Evolutionary conservation across 2,329 filamentous ascomycete genomes (phyloP).

Genomic region (Aspergillus brunneoviolaceus): DNA sequence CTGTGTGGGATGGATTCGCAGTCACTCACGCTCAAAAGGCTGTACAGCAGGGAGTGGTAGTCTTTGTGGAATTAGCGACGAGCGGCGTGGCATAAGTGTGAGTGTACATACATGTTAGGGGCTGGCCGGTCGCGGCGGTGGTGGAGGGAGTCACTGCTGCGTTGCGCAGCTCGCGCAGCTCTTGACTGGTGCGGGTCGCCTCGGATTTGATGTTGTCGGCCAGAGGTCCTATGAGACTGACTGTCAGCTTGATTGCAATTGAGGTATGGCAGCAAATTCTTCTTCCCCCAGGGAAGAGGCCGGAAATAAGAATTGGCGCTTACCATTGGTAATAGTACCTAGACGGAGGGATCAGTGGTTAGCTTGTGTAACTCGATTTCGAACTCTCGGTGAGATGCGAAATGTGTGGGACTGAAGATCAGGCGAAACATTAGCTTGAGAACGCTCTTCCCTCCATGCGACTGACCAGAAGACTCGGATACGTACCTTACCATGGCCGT

Average conservation of each 20-base stretch:
- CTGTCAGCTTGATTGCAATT: constrained; percentile 18
- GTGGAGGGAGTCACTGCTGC: constrained; percentile 54
- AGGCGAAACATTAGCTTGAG: constrained; percentile 8
- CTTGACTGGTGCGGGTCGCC: constrained; percentile 55
- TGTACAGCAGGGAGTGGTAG: constrained; percentile 68
- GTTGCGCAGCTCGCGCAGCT: constrained; percentile 59
- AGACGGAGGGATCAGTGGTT: not conserved
- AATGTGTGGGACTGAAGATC: not conserved
- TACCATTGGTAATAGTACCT: constrained; percentile 4
- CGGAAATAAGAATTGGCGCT: not conserved
- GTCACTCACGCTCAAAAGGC: constrained; percentile 57
- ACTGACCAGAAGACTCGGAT: not conserved
- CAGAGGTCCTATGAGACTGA: constrained; percentile 48
- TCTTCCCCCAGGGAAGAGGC: not conserved
- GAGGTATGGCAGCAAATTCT: not conserved
- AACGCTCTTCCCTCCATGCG: not conserved
- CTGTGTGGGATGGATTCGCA: not conserved
- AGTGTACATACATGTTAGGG: constrained; percentile 56
- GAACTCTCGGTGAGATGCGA: not conserved
- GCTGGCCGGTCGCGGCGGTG: constrained; percentile 60
- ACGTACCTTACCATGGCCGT: constrained; percentile 41
- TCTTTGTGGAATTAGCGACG: constrained; percentile 40
- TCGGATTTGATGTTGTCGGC: constrained; percentile 58
- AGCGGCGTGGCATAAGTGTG: not conserved
- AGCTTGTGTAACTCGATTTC: not conserved